A percentile compares a stretch with the other conserved stretches of the same genome.
These are phyloP conservation scores for Apiospora koreana DNA, from an alignment of 2,329 filamentous ascomycete genomes.

Conservation along the genomic window DNA sequence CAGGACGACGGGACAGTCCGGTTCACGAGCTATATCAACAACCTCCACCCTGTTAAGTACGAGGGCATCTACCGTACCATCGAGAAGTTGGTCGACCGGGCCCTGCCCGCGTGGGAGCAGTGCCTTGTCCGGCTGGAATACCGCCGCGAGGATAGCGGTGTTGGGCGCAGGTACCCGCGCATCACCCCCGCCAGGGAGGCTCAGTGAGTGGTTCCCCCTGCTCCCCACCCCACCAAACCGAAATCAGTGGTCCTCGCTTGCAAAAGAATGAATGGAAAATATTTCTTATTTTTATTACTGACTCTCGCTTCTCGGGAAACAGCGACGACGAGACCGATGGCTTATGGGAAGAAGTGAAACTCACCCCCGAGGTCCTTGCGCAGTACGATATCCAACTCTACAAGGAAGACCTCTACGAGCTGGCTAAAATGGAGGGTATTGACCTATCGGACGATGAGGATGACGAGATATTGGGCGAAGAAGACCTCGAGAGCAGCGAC, in stretches of 20 bases:
- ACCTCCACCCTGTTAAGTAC: constrained; percentile 40
- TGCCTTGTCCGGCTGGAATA: constrained; percentile 16
- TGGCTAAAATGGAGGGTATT: not conserved
- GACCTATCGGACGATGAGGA: not conserved
- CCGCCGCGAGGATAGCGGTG: not conserved
- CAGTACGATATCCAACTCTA: not conserved
- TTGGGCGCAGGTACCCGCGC: not conserved
- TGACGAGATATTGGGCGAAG: not conserved
- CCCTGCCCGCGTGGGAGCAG: constrained; percentile 44
- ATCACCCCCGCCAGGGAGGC: not conserved
- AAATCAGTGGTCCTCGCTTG: too few relatives aligned
- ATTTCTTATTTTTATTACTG: too few relatives aligned
- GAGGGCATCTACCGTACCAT: constrained; percentile 34
- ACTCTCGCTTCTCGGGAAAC: too few relatives aligned
- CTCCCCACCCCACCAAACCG: too few relatives aligned
- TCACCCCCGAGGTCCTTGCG: not conserved
- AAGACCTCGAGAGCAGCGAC: too few relatives aligned
- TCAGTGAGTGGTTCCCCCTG: not conserved
- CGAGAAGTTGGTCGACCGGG: constrained; percentile 35
- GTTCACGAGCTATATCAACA: constrained; percentile 48
- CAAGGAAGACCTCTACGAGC: too few relatives aligned
- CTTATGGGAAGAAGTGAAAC: not conserved
- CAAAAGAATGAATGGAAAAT: too few relatives aligned
- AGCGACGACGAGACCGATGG: not conserved
- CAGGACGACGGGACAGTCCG: constrained; percentile 25